phyloP scores from a whole-genome alignment of 2,329 filamentous ascomycete genomes.

The Chaetomium olivaceum region DNA sequence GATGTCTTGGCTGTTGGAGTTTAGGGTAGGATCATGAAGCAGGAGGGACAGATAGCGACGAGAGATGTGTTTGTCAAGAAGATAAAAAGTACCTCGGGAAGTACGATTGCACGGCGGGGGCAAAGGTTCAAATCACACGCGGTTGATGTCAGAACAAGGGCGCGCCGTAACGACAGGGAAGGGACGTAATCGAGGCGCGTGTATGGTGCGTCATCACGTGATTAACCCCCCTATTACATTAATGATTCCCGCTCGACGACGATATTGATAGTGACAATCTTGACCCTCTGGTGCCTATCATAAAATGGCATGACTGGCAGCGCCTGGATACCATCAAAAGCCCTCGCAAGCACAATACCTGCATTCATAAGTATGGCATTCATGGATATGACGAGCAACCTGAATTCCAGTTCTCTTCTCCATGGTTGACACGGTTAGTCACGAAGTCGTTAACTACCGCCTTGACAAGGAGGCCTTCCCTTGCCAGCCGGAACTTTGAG shows the following conservation, averaged over 20 bases:
- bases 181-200: conserved; percentile 21
- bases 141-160: conserved; percentile 25
- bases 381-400: background rate
- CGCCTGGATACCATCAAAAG: background rate
- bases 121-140: background rate
- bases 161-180: conserved; percentile 12
- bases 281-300: background rate
- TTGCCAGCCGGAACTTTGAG: background rate
- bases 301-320: too few species aligned
- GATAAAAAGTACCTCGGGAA: too few species aligned
- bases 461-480: background rate
- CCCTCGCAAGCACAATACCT: background rate
- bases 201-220: conserved; percentile 26
- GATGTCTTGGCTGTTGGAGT: background rate
- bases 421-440: background rate
- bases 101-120: background rate
- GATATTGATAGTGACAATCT: background rate
- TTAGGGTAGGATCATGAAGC: background rate
- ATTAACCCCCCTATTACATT: background rate
- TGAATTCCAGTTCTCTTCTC: background rate
- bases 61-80: background rate
- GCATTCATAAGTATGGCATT: background rate
- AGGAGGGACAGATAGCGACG: too few species aligned
- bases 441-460: too few species aligned
- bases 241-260: background rate